These are phyloP conservation scores for Botryobasidium botryosum DNA, from an alignment of 768 basidiomycete genomes.

Conservation along the genomic window DNA sequence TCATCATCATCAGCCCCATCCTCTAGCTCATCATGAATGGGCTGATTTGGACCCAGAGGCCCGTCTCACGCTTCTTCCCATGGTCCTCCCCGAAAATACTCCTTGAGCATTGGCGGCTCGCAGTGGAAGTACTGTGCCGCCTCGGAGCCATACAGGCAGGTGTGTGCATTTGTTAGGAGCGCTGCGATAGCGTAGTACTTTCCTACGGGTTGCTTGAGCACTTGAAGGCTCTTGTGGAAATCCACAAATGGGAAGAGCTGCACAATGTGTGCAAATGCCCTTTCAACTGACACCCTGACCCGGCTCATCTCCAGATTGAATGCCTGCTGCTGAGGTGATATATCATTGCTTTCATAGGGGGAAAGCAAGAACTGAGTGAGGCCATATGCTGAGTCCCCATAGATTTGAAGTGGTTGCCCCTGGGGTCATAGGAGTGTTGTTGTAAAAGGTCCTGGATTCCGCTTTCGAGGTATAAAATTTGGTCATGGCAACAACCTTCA, in stretches of 20 bases:
- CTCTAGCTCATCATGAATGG: too few relatives aligned
- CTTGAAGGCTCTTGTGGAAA: slow-evolving; percentile 13
- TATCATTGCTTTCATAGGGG: too few relatives aligned
- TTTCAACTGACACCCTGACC: slow-evolving; percentile 18
- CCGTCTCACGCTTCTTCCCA: too few relatives aligned
- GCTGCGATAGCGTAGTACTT: slow-evolving; percentile 17
- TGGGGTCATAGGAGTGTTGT: slow-evolving; percentile 10
- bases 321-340: slow-evolving; percentile 11
- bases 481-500: slow-evolving; percentile 12
- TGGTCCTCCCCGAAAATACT: too few relatives aligned
- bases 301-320: slow-evolving; percentile 18
- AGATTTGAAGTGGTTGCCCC: slow-evolving; percentile 12
- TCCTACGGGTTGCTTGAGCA: slow-evolving; percentile 15
- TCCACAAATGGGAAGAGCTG: slow-evolving; percentile 18
- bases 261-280: slow-evolving; percentile 19
- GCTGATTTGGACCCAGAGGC: too few relatives aligned
- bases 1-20: too few relatives aligned
- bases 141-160: slow-evolving; percentile 25
- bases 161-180: slow-evolving; percentile 28
- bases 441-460: too few relatives aligned
- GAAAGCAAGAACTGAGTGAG: slow-evolving; percentile 12
- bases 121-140: slow-evolving; percentile 15
- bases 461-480: too few relatives aligned
- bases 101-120: slow-evolving; percentile 12
- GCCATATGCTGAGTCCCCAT: slow-evolving; percentile 18